A percentile compares a stretch with the other conserved stretches of the same genome.
These are phyloP conservation scores for Mycena albidolilacea DNA, from an alignment of 768 basidiomycete species.

Conservation along the genomic window DNA sequence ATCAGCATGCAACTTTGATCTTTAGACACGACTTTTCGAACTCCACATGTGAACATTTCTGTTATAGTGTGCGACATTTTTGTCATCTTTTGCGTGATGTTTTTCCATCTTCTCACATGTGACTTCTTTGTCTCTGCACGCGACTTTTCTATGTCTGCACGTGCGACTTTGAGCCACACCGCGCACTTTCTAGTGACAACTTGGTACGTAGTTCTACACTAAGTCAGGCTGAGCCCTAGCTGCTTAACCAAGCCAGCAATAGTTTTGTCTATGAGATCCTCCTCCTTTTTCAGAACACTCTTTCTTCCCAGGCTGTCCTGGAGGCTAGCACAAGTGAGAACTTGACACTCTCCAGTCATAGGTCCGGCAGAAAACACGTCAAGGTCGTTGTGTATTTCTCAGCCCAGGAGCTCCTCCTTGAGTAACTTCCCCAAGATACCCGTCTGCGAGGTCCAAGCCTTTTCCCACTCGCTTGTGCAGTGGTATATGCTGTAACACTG, in stretches of 20 bases:
- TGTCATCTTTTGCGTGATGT: too few species aligned
- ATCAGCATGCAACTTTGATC: not conserved
- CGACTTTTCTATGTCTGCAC: too few species aligned
- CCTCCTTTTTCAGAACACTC: constrained; percentile 22
- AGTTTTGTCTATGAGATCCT: constrained; percentile 1
- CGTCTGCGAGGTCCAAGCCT: not conserved
- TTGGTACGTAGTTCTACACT: not conserved
- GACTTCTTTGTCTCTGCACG: too few species aligned
- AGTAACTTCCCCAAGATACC: constrained; percentile 16
- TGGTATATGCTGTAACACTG: constrained; percentile 6
- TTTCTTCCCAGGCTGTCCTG: not conserved
- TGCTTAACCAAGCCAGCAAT: not conserved
- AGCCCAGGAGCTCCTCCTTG: constrained; percentile 8
- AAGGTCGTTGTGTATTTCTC: constrained; percentile 7
- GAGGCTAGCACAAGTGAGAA: constrained; percentile 4
- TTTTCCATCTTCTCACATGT: too few species aligned
- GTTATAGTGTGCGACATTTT: too few species aligned
- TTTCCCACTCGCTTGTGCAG: constrained; percentile 3
- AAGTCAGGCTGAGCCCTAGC: not conserved
- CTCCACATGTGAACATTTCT: too few species aligned
- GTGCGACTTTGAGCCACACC: not conserved
- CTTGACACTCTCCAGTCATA: constrained; percentile 5
- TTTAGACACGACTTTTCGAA: not conserved
- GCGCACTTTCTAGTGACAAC: not conserved
- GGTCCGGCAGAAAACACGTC: not conserved